phyloP scores from a whole-genome alignment of 352 stramenopile species.

The Plasmopara muralis region DNA sequence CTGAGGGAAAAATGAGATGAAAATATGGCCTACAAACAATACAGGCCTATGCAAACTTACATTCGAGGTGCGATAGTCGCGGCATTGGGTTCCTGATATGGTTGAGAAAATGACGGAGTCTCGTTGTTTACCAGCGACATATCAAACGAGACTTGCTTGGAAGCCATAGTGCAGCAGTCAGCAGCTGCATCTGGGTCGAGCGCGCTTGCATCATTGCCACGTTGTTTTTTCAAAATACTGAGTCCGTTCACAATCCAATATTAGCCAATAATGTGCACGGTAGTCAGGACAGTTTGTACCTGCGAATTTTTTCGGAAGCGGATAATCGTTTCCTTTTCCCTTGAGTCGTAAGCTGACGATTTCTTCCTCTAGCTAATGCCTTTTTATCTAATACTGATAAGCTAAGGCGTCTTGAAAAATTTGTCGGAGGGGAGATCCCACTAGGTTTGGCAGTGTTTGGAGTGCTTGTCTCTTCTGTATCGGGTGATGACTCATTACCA shows the following conservation, averaged over 20 bases:
- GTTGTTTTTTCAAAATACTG: slow-evolving; percentile 73
- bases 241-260: neutral
- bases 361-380: slow-evolving; percentile 19
- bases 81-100: slow-evolving; percentile 25
- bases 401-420: slow-evolving; percentile 30
- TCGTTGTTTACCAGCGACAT: slow-evolving; percentile 15
- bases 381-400: slow-evolving; percentile 22
- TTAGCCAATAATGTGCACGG: neutral
- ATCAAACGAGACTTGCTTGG: slow-evolving; percentile 73
- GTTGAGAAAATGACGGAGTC: slow-evolving; percentile 7
- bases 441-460: slow-evolving; percentile 23
- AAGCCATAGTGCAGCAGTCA: slow-evolving; percentile 5
- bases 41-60: slow-evolving; percentile 23
- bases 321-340: slow-evolving; percentile 23
- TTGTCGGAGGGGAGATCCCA: slow-evolving; percentile 29
- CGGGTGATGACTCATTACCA: slow-evolving; percentile 29
- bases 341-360: slow-evolving; percentile 10
- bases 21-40: slow-evolving; percentile 2
- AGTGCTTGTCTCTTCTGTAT: slow-evolving; percentile 30
- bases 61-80: slow-evolving; percentile 26
- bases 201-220: slow-evolving; percentile 11
- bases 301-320: slow-evolving; percentile 37
- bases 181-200: slow-evolving; percentile 4
- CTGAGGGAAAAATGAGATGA: slow-evolving; percentile 8
- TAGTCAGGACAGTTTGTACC: slow-evolving; percentile 16